Evolutionary conservation across 2,329 filamentous ascomycete species (phyloP), one percentile per base, ranked within the genome.

Genomic region (Torrubiellomyces zombiae): DNA sequence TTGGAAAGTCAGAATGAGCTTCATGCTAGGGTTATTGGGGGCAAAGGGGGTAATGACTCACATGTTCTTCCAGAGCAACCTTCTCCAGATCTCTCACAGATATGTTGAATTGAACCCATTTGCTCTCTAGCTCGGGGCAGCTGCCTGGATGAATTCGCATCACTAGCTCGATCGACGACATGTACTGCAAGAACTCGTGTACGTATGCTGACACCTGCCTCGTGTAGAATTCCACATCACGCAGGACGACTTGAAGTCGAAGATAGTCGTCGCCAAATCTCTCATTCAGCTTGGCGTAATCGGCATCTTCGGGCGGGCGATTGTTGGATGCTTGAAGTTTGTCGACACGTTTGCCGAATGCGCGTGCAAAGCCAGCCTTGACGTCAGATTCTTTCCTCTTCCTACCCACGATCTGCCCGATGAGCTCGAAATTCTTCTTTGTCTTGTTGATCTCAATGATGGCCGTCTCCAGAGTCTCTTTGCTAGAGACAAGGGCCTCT

Each of bases 251-350:
- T 44, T 95, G 86, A 15, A 95, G 57, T 31, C 86, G 77, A 32
- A 94, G 75, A 48, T 83, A 94, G 46, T 94, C 85, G 32, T 92
- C 82, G 16, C 80, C 76, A 41, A 93, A 95, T 40, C 74, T 81
- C 43, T 93, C 80, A 31, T 85, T 73, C 15, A 89, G 57, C 35
- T 76, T 74, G 29, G 75, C 66, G 47, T 92, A 98, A 10, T 74
- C 74, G 5, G 73, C 63, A 47, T 98, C 89, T 37, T 93, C 81
- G 21, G 77, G 67, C 26, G 72, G 51, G 21, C 61, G 57, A 37
- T 54, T 58, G 39, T 50, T 55, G 3, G 75, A 47, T 60, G 78
- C 51, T 66, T 85, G 53, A 25, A 89, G 58, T 47, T 91, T 89
- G 50, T 93, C 79, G 12, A 82, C 78, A 33, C 82, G 74, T 39